These are phyloP conservation scores for Astrothelium subdiscretum DNA, from an alignment of 495 filamentous ascomycete genomes.

Conservation along the genomic window DNA sequence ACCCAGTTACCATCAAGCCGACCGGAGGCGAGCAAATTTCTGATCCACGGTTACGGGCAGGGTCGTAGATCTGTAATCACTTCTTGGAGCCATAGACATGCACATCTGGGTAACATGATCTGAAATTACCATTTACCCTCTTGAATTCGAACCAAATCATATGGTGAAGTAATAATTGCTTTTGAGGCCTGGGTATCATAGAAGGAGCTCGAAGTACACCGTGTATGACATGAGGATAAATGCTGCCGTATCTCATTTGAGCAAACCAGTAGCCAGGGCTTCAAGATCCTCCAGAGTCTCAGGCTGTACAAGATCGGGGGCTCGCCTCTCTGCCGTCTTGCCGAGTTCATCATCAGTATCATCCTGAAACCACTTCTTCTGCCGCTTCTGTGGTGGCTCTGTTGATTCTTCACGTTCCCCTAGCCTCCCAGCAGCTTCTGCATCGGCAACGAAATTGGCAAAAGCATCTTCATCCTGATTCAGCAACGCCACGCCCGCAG, in stretches of 20 bases:
- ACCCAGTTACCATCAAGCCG: no score
- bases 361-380: slow-evolving; percentile 36
- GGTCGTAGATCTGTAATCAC: no score
- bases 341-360: slow-evolving; percentile 14
- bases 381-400: slow-evolving; percentile 19
- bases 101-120: no score
- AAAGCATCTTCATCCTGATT: slow-evolving; percentile 18
- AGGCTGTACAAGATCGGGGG: slow-evolving; percentile 45
- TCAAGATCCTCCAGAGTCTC: slow-evolving; percentile 86
- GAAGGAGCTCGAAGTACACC: background rate
- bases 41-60: no score
- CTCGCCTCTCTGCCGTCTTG: slow-evolving; percentile 37
- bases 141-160: no score
- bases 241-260: slow-evolving; percentile 31
- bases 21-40: no score
- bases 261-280: slow-evolving; percentile 68
- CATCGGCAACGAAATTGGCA: slow-evolving; percentile 26
- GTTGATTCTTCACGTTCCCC: slow-evolving; percentile 16
- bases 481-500: slow-evolving; percentile 18
- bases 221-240: background rate
- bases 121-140: no score
- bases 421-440: slow-evolving; percentile 31
- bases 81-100: no score
- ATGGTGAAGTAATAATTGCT: no score
- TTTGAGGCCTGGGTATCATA: background rate